These are phyloP conservation scores for Hymenoscyphus scutula DNA, from an alignment of 2,329 filamentous ascomycete species.

Conservation along the genomic window DNA sequence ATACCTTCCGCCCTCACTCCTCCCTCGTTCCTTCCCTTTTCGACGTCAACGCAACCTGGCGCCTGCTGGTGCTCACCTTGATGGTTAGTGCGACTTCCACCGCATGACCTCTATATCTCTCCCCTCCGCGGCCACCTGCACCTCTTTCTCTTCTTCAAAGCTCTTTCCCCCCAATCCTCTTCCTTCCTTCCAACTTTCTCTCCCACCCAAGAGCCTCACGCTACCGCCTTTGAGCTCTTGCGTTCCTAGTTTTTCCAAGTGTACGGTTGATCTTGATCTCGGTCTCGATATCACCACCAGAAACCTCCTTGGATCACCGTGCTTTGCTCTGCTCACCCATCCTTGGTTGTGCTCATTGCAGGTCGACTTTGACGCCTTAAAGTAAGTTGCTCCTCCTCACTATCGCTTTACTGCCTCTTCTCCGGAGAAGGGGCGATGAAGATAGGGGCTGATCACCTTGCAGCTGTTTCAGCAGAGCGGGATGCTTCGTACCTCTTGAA, in stretches of 20 bases:
- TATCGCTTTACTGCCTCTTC: background rate
- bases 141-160: background rate
- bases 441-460: background rate
- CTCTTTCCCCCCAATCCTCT: constrained; percentile 1
- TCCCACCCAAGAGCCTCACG: background rate
- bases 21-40: background rate
- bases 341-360: background rate
- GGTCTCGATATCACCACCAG: background rate
- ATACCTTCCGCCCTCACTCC: background rate
- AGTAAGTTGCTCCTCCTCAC: background rate
- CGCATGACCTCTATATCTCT: background rate
- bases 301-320: background rate
- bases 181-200: background rate
- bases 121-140: too few species aligned
- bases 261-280: background rate
- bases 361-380: background rate
- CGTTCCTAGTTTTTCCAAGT: background rate
- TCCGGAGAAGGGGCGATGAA: constrained; percentile 5
- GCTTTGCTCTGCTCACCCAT: constrained; percentile 2
- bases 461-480: constrained; percentile 6
- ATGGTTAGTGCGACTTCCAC: background rate
- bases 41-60: background rate
- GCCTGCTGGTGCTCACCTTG: too few species aligned
- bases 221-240: background rate
- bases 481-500: background rate